A percentile compares a stretch with the other conserved stretches of the same genome.
Conservation (phyloP, 768 basidiomycete genomes). For the Tricholoma saponaceum region DNA sequence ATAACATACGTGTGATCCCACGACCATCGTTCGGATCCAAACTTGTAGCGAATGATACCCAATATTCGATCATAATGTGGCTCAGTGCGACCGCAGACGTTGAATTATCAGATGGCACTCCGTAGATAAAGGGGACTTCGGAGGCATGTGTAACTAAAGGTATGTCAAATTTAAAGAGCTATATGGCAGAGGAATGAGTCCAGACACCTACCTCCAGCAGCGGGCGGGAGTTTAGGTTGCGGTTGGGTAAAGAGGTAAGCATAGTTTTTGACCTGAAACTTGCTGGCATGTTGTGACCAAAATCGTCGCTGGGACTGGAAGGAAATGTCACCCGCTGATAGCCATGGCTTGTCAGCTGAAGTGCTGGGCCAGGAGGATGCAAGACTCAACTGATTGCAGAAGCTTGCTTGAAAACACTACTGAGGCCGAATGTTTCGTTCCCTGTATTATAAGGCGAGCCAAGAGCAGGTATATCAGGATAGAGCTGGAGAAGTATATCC, state of each 20-base stretch:
- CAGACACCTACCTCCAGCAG: neutral
- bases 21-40: no score
- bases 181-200: no score
- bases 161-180: neutral
- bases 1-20: slow-evolving; percentile 27
- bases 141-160: slow-evolving; percentile 25
- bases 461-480: slow-evolving; percentile 37
- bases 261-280: slow-evolving; percentile 26
- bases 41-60: slow-evolving; percentile 44
- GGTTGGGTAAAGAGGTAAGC: slow-evolving; percentile 41
- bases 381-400: slow-evolving; percentile 22
- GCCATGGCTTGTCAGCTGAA: neutral
- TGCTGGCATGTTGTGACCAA: slow-evolving; percentile 31
- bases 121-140: slow-evolving; percentile 29
- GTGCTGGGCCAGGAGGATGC: neutral
- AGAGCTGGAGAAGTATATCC: slow-evolving; percentile 28
- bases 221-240: slow-evolving; percentile 31
- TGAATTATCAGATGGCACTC: slow-evolving; percentile 11
- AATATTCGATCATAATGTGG: slow-evolving; percentile 37
- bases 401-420: slow-evolving; percentile 33
- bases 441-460: slow-evolving; percentile 44
- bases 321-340: slow-evolving; percentile 26
- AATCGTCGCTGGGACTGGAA: slow-evolving; percentile 28
- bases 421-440: slow-evolving; percentile 39
- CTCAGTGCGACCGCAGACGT: slow-evolving; percentile 23